Evolutionary conservation across 306 rosid genomes (phyloP).

Genomic region (Arachis hypogaea): DNA sequence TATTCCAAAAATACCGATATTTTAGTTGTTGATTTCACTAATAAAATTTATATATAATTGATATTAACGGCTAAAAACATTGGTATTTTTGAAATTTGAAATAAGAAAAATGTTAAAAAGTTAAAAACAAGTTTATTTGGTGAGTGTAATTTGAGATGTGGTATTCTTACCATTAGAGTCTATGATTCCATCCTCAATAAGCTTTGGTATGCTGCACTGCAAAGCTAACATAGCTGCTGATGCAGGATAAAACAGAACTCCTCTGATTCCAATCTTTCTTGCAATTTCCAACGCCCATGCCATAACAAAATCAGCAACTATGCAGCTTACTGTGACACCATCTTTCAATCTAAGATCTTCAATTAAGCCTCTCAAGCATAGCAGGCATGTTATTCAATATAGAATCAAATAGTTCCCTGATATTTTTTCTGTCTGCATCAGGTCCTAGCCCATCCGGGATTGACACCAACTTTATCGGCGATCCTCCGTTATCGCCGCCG

Average conservation of each 20-base stretch:
- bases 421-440: conserved; percentile 26
- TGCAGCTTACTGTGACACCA: background rate
- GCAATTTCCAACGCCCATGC: conserved; percentile 24
- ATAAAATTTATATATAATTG: too few relatives aligned
- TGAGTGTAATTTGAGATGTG: background rate
- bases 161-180: conserved; percentile 36
- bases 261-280: background rate
- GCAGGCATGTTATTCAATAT: conserved; percentile 28
- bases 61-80: too few relatives aligned
- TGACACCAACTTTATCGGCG: conserved; percentile 15
- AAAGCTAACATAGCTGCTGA: conserved; percentile 11
- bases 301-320: background rate
- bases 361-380: conserved; percentile 47
- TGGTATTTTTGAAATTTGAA: too few relatives aligned
- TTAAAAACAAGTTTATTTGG: background rate
- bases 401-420: background rate
- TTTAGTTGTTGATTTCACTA: too few relatives aligned
- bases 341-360: background rate
- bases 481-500: background rate
- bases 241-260: background rate
- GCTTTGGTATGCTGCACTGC: conserved; percentile 25
- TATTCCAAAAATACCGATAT: too few relatives aligned
- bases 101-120: too few relatives aligned
- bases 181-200: conserved; percentile 41
- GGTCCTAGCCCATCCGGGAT: conserved; percentile 39